A percentile compares a stretch with the other conserved stretches of the same genome.
phyloP scores from a whole-genome alignment of 2,329 filamentous ascomycete species.

The Colletotrichum karsti region DNA sequence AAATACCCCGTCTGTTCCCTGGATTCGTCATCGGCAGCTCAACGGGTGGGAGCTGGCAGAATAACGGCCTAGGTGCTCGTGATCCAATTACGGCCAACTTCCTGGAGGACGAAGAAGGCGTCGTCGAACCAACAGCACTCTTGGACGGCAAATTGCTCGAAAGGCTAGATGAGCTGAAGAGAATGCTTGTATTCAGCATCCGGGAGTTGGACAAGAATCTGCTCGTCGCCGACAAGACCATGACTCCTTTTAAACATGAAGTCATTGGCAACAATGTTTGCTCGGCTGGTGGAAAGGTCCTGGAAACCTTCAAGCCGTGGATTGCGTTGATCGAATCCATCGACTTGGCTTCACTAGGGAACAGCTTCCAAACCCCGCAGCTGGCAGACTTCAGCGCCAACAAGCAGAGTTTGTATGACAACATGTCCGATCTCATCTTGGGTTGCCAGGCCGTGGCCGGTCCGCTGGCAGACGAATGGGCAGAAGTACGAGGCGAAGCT shows the following conservation, averaged over 20 bases:
- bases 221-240: conserved; percentile 78
- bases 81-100: conserved; percentile 85
- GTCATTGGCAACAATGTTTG: conserved; percentile 86
- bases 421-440: conserved; percentile 87
- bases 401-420: conserved; percentile 94
- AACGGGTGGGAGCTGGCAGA: conserved; percentile 88
- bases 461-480: conserved; percentile 94
- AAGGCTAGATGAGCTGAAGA: conserved; percentile 84
- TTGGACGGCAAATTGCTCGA: conserved; percentile 84
- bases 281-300: conserved; percentile 77
- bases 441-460: conserved; percentile 92
- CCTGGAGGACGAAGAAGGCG: conserved; percentile 81
- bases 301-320: conserved; percentile 92
- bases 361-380: conserved; percentile 84
- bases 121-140: conserved; percentile 74
- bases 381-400: conserved; percentile 87
- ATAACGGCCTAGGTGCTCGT: conserved; percentile 70
- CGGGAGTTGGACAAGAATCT: conserved; percentile 89
- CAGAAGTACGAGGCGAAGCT: conserved; percentile 88
- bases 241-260: conserved; percentile 81
- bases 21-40: conserved; percentile 91
- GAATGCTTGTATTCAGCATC: conserved; percentile 85
- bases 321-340: conserved; percentile 91
- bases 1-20: conserved; percentile 90
- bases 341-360: conserved; percentile 82